Evolutionary conservation across 2,329 filamentous ascomycete genomes (phyloP).

Genomic region (Diaporthe vexans): DNA sequence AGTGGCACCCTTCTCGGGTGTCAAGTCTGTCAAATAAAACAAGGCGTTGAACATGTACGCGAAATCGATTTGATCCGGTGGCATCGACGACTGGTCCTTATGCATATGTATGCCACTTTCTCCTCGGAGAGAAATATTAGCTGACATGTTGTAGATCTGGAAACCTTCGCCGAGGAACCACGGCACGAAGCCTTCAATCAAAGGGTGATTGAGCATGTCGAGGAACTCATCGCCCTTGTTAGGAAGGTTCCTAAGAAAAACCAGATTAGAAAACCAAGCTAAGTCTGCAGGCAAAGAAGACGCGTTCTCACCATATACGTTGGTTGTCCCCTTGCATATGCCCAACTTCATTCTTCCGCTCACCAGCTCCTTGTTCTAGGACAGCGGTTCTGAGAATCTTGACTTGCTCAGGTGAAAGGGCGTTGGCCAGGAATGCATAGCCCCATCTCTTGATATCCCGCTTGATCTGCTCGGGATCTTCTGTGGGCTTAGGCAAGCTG

Average conservation of each 20-base stretch:
- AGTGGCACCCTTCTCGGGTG: conserved; percentile 27
- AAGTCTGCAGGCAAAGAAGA: not conserved
- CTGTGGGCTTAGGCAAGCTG: conserved; percentile 17
- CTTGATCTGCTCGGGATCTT: conserved; percentile 22
- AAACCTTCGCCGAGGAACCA: conserved; percentile 27
- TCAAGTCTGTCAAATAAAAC: conserved; percentile 24
- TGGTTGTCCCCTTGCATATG: conserved; percentile 24
- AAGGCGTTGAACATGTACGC: conserved; percentile 16
- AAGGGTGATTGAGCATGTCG: conserved; percentile 23
- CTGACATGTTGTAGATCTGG: conserved; percentile 25
- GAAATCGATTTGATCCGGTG: conserved; percentile 12
- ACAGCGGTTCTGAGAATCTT: not conserved
- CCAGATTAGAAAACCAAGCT: not conserved
- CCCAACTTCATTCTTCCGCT: conserved; percentile 13
- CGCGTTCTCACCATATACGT: conserved; percentile 12
- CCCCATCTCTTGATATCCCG: conserved; percentile 20
- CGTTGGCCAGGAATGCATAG: conserved; percentile 17
- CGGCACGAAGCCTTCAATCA: conserved; percentile 12
- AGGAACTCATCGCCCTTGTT: conserved; percentile 31
- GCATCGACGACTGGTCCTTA: conserved; percentile 21
- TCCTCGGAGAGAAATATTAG: conserved; percentile 1
- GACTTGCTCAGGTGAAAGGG: conserved; percentile 6
- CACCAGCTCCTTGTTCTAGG: conserved; percentile 15
- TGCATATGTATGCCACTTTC: conserved; percentile 24
- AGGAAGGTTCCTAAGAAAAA: conserved; percentile 7